Evolutionary conservation across 139 green algal species (phyloP), one percentile per base, ranked within the genome.

Genomic region (Astrephomene gubernaculifera): DNA sequence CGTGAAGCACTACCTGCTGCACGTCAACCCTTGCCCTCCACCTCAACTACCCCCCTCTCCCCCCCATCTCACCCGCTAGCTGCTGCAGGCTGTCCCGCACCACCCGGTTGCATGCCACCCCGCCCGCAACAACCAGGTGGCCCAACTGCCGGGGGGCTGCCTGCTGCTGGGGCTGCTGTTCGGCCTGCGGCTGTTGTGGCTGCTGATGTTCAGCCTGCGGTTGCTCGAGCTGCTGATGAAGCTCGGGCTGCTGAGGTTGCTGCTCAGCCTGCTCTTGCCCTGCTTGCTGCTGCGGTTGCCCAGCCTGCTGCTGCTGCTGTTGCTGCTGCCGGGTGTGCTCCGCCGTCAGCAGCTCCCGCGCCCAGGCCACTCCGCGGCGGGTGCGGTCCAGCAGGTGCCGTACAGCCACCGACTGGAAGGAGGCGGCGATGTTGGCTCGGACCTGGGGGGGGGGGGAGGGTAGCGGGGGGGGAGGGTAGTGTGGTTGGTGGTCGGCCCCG

Each of bases 51-150:
- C 22, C 57, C 57, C 57, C 31, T n/a, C 57, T 71, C 63, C n/a
- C 63, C 31, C 41, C 60, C 43, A 1, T 1, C 61, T 65, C 39
- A 83, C 76, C 76, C 12, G 76, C 61, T 31, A 83, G 61, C 60
- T 73, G 21, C 60, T 73, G 29, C 17, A 83, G 60, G 63, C 87
- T 63, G 53, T 71, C 52, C 22, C 97, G 89, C 64, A 99, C 91
- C 38, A 90, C 87, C 38, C 85, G 45, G 87, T 99, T 99, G 81
- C 88, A 90, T 0, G 97, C 97, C 54, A 99, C 97, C 0, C 97
- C 97, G 8, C 97, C 97, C 9, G 97, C 94, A 19, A 99, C 95
- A 49, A 99, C 96, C 61, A 99, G 79, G n/a, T 89, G 86, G 39
- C 79, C 21, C 57, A 94, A 54, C 64, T 64, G n/a, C n/a, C n/a